These are phyloP conservation scores for Dianthus caryophyllus DNA, from an alignment of 148 eudicot species.

Conservation along the genomic window DNA sequence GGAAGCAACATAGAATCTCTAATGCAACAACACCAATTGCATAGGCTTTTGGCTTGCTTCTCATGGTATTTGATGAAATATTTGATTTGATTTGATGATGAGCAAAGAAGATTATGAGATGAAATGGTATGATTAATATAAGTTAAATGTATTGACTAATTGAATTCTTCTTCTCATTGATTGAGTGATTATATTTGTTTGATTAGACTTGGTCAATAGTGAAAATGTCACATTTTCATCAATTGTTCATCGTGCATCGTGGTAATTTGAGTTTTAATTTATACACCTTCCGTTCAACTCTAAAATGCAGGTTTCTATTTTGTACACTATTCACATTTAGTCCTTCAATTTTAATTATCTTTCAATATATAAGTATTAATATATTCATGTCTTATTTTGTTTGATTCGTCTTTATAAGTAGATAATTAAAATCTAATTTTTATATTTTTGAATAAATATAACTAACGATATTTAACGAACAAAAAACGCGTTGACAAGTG, in stretches of 20 bases:
- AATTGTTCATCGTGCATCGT: conserved; percentile 11
- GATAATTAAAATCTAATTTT: no score
- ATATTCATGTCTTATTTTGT: no score
- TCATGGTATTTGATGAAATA: neutral
- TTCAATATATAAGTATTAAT: no score
- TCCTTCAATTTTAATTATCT: no score
- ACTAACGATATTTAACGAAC: no score
- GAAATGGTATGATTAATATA: neutral
- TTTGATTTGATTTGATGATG: no score
- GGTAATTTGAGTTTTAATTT: neutral
- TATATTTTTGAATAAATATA: no score
- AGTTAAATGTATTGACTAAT: neutral
- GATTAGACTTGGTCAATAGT: neutral
- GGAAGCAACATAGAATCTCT: conserved; percentile 17
- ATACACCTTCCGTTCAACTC: no score
- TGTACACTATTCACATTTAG: no score
- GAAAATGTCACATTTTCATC: conserved; percentile 9
- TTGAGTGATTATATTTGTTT: neutral
- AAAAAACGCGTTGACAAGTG: no score
- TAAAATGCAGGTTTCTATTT: no score
- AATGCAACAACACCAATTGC: conserved; percentile 6
- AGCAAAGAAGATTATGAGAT: neutral
- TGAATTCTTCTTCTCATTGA: neutral
- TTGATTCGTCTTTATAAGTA: no score
- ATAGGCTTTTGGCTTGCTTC: conserved; percentile 4